phyloP scores from a whole-genome alignment of 163 green algal species.

The Prototheca cutis region DNA sequence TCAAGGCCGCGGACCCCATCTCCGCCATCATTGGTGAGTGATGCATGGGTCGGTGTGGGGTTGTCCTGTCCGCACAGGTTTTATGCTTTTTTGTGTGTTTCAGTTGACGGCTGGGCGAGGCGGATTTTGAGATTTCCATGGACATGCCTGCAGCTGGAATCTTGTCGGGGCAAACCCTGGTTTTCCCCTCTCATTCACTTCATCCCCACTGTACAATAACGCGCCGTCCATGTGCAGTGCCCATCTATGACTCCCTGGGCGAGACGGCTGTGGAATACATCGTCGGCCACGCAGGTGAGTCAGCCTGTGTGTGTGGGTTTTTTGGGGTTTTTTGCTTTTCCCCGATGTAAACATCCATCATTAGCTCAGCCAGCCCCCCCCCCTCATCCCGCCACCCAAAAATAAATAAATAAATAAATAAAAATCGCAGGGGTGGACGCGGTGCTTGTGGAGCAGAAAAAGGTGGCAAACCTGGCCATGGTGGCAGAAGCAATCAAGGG shows the following conservation, averaged over 20 bases:
- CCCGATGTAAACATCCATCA: no score
- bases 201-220: no score
- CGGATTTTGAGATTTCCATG: no score
- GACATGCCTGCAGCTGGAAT: no score
- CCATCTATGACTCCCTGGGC: slow-evolving; percentile 89
- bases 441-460: background rate
- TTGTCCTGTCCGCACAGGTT: no score
- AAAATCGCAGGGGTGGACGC: background rate
- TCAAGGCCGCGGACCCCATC: slow-evolving; percentile 49
- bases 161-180: no score
- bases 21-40: slow-evolving; percentile 14
- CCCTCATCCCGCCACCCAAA: background rate
- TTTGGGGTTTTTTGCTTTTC: no score
- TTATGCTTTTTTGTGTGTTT: no score
- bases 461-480: slow-evolving; percentile 1
- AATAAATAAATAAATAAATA: background rate
- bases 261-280: slow-evolving; percentile 90
- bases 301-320: slow-evolving; percentile 24
- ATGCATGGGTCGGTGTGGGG: no score
- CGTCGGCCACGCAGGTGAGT: slow-evolving; percentile 66
- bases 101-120: no score
- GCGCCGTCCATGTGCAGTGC: slow-evolving; percentile 46
- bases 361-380: no score
- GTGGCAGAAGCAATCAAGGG: slow-evolving; percentile 21
- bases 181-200: no score